Conservation (phyloP, 2,329 filamentous ascomycete species). For the Daldinia eschscholtzii region DNA sequence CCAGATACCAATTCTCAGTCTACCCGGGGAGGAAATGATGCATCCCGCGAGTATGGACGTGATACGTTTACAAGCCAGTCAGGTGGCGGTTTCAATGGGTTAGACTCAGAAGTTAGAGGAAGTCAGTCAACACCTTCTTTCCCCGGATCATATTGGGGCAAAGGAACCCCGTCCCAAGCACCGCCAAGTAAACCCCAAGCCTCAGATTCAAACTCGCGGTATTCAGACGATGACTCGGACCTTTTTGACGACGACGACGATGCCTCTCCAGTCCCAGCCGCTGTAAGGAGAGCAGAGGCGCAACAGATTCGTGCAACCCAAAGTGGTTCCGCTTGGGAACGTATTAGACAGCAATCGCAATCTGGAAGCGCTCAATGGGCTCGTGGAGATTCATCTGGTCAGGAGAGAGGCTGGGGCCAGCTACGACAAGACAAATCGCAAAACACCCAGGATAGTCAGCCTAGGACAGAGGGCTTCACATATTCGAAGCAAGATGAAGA, state of each 20-base stretch:
- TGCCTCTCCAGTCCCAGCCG: slow-evolving; percentile 59
- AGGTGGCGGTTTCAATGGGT: slow-evolving; percentile 9
- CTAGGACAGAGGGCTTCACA: slow-evolving; percentile 51
- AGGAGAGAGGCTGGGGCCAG: slow-evolving; percentile 48
- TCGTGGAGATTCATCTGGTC: slow-evolving; percentile 49
- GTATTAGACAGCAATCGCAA: slow-evolving; percentile 56
- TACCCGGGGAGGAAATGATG: slow-evolving; percentile 2
- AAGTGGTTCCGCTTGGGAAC: slow-evolving; percentile 60
- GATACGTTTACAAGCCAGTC: slow-evolving; percentile 17
- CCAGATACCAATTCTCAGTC: slow-evolving; percentile 11
- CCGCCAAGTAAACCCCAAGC: slow-evolving; percentile 9
- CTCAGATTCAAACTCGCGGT: slow-evolving; percentile 16
- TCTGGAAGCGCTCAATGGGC: slow-evolving; percentile 40
- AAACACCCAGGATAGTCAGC: slow-evolving; percentile 36
- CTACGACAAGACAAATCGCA: slow-evolving; percentile 47
- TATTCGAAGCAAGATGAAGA: slow-evolving; percentile 57
- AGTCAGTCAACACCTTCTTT: slow-evolving; percentile 10
- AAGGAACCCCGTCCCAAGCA: slow-evolving; percentile 15
- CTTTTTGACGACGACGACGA: slow-evolving; percentile 55
- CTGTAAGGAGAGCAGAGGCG: slow-evolving; percentile 45
- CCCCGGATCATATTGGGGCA: slow-evolving; percentile 32
- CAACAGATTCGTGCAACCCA: slow-evolving; percentile 38
- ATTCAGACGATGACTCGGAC: slow-evolving; percentile 38
- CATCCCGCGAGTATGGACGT: slow-evolving; percentile 13
- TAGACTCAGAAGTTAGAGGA: slow-evolving; percentile 12